Base-by-base conservation (phyloP, 805 yeast species). In the Lipomyces orientalis region DNA sequence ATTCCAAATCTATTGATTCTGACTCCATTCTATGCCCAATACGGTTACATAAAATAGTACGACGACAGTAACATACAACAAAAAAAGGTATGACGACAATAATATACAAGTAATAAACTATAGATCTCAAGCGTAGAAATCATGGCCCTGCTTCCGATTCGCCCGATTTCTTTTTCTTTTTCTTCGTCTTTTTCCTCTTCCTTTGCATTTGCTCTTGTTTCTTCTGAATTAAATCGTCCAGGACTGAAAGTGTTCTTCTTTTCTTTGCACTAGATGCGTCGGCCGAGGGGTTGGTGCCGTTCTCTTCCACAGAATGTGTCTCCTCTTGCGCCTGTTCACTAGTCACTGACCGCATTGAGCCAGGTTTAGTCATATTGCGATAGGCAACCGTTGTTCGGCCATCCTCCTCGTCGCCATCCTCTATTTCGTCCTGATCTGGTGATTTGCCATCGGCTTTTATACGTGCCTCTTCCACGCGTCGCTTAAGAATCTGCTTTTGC, bases 401-500 rank as follows among this genome's bases (percentile, higher is more conserved):
- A n/a, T 66, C 66, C 35, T 61, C 65, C n/a, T 64, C 70, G 22
- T 61, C 65, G 14, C 43, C 62, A 8, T 63, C 67, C n/a, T 58
- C 62, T 25, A 31, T 57, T 19, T 60, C 58, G 12, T 12, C 52
- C 16, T 22, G 29, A 52, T 9, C 25, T 22, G 7, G 34, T 12
- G 34, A 12, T 34, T 60, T 16, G 54, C 10, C 10, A 43, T 14
- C 34, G 19, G 8, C 34, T 19, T 33, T 12, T n/a, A 7, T 14
- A n/a, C 34, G 54, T 14, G 19, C 33, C 8, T 37, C 19, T 19
- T 35, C 56, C 58, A 51, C 34, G 2, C 57, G 58, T 25, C 60
- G 46, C 65, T 64, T 67, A 49, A 43, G 64, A 22, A 57, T 60
- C 61, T 67, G 70, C 43, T 67, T 64, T 58, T 64, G 65, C 68